Evolutionary conservation across 495 filamentous ascomycete species (phyloP).

Genomic region (Penicillium antarcticum): DNA sequence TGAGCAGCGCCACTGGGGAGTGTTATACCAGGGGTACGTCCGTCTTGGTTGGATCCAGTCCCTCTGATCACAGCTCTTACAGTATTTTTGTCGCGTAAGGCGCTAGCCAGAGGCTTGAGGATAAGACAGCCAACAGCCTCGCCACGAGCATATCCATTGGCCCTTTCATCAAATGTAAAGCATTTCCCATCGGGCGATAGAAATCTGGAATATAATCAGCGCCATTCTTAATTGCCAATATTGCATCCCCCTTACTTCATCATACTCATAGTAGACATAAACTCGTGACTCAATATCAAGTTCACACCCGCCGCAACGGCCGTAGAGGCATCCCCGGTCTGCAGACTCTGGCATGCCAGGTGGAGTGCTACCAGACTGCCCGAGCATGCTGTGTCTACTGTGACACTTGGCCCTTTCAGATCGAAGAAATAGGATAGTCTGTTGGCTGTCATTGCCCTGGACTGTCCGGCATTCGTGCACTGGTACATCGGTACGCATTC

Average conservation of each 20-base stretch:
- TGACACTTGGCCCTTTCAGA: slow-evolving; percentile 40
- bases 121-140: slow-evolving; percentile 33
- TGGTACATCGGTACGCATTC: slow-evolving; percentile 30
- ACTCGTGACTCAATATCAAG: slow-evolving; percentile 28
- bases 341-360: slow-evolving; percentile 43
- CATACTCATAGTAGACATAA: slow-evolving; percentile 20
- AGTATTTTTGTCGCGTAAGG: slow-evolving; percentile 31
- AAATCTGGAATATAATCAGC: slow-evolving; percentile 3
- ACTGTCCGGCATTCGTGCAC: slow-evolving; percentile 30
- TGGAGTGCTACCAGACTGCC: slow-evolving; percentile 49
- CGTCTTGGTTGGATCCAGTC: slow-evolving; percentile 42
- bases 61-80: slow-evolving; percentile 44
- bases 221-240: not conserved
- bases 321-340: slow-evolving; percentile 36
- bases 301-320: slow-evolving; percentile 36
- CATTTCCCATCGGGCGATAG: slow-evolving; percentile 33
- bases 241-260: slow-evolving; percentile 10
- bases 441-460: slow-evolving; percentile 39
- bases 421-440: slow-evolving; percentile 44
- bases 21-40: slow-evolving; percentile 28
- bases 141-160: slow-evolving; percentile 31
- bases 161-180: slow-evolving; percentile 32
- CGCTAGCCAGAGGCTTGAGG: slow-evolving; percentile 36
- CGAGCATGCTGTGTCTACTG: slow-evolving; percentile 53
- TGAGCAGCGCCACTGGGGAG: slow-evolving; percentile 56